Evolutionary conservation across 2,329 filamentous ascomycete genomes (phyloP).

Genomic region (Aschersonia sp.): DNA sequence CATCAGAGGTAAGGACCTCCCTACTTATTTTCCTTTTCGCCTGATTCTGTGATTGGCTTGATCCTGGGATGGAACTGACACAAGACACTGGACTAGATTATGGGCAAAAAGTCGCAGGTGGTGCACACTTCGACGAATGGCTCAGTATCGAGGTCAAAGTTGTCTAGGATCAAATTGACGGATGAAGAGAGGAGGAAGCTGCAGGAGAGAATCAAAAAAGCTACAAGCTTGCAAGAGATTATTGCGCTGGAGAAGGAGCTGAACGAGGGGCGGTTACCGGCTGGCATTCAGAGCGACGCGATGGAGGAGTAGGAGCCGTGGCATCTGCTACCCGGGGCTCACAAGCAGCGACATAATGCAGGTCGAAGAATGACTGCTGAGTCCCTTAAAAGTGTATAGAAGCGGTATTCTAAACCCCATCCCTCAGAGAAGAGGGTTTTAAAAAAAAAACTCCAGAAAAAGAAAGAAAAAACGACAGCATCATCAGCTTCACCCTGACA

Average conservation of each 20-base stretch:
- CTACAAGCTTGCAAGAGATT: constrained; percentile 82
- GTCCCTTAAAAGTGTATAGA: no score
- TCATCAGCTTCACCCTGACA: constrained; percentile 30
- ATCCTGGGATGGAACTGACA: neutral
- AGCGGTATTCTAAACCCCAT: no score
- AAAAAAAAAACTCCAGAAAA: neutral
- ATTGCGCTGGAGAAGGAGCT: constrained; percentile 80
- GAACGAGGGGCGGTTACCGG: constrained; percentile 73
- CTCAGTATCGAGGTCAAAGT: constrained; percentile 36
- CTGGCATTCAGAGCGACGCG: constrained; percentile 39
- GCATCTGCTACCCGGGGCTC: no score
- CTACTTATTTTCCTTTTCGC: neutral
- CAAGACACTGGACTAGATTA: constrained; percentile 39
- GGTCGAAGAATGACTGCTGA: no score
- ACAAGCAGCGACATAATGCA: no score
- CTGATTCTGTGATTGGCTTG: no score
- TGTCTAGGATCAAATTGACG: constrained; percentile 70
- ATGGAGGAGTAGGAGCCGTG: constrained; percentile 41
- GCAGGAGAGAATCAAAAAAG: constrained; percentile 75
- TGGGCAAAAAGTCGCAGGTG: constrained; percentile 67
- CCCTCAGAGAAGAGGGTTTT: no score
- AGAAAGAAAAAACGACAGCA: neutral
- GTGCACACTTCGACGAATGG: constrained; percentile 43
- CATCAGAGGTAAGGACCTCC: constrained; percentile 41
- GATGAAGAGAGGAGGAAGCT: constrained; percentile 77